Base-by-base conservation (phyloP, 768 basidiomycete species). In the Mycena haematopus region DNA sequence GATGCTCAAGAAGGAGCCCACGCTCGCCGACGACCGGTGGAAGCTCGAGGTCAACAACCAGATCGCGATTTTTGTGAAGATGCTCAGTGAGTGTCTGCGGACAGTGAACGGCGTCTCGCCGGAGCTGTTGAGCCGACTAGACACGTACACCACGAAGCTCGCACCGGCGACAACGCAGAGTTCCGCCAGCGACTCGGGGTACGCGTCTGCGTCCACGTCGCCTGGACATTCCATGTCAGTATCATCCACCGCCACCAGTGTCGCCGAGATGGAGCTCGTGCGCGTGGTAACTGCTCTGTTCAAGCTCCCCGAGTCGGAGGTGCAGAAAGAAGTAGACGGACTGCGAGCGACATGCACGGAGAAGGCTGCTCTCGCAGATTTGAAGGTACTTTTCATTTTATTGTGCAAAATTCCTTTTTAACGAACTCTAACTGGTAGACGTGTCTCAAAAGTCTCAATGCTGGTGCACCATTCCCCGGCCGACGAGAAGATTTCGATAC, bases 31-130 rank as follows among this genome's bases (percentile, higher is more conserved):
- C n/a, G 95, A 97, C 52, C 90, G 86, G 19, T 98, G 96, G 96
- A 98, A 98, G 73, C 72, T 86, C 47, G 93, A 96, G 74, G 83
- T 98, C 49, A 95, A 97, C 74, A 89, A 88, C 63, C 97, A 99
- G 70, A 95, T 97, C 61, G 88, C 89, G 1, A 82, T 87, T 57
- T 99, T 99, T 73, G 87, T 97, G 62, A 86, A 85, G 72, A 82
- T 99, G 68, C 81, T 98, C n/a, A 82, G 91, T 40, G 95, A 97
- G 62, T 90, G 87, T 66, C 79, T 98, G 40, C 81, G 82, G 60
- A 83, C 77, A 49, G 79, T 91, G 60, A 88, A 84, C 72, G 89
- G 92, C 69, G 91, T 93, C 42, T 86, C 93, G 2, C 87, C 91
- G 1, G 96, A 99, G 74, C 80, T 99, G n/a, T 81, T 87, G 10